Conservation (phyloP, 768 basidiomycete genomes). For the Amanita molliuscula region DNA sequence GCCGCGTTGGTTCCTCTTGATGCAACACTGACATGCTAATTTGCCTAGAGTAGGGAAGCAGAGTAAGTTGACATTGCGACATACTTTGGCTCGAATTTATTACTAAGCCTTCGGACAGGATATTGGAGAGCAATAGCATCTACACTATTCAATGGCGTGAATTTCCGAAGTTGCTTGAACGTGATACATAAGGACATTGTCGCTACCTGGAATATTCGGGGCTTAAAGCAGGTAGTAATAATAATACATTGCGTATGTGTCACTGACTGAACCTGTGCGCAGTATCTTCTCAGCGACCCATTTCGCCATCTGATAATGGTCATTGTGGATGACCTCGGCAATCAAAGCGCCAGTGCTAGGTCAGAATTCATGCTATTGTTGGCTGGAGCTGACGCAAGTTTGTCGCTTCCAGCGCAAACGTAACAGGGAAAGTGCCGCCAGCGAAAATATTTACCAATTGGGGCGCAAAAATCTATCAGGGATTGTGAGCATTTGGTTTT, state of each 20-base stretch:
- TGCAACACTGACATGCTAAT: neutral
- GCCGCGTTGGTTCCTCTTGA: neutral
- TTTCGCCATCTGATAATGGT: neutral
- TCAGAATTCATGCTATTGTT: too few relatives aligned
- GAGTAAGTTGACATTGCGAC: neutral
- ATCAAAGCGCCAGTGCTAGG: neutral
- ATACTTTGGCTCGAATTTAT: neutral
- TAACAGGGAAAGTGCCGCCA: neutral
- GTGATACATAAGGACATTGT: neutral
- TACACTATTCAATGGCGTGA: neutral
- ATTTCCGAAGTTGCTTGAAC: neutral
- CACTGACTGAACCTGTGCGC: neutral
- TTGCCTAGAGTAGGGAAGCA: neutral
- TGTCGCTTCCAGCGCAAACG: neutral
- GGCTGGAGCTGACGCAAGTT: too few relatives aligned
- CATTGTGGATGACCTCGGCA: neutral
- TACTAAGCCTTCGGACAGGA: neutral
- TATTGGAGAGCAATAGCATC: slow-evolving; percentile 3
- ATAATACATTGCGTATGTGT: neutral
- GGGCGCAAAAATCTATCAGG: neutral
- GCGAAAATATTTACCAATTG: neutral
- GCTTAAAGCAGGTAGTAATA: neutral
- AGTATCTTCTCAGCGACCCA: neutral
- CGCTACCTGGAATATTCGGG: neutral
- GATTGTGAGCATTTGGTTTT: neutral